Evolutionary conservation across 1,284 basidiomycete genomes (phyloP).

Genomic region (Cryptococcus sp.): DNA sequence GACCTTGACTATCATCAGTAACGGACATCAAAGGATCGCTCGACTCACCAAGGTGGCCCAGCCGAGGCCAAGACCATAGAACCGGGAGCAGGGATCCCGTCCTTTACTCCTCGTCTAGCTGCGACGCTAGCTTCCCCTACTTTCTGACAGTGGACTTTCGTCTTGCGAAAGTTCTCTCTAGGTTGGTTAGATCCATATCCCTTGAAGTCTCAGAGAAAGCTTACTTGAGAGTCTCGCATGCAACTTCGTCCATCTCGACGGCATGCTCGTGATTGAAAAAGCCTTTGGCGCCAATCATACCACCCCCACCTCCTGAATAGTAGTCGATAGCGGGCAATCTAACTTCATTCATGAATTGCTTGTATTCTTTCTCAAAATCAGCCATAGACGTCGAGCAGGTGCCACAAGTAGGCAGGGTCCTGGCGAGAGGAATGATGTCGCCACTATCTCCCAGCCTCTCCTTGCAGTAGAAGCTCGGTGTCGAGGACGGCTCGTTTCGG

Average conservation of each 20-base stretch:
- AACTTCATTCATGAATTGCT: not conserved
- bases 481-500: not conserved
- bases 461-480: not conserved
- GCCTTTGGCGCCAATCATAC: slow-evolving; percentile 12
- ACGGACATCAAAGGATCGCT: not conserved
- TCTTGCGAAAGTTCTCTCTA: slow-evolving; percentile 1
- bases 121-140: not conserved
- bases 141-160: not conserved
- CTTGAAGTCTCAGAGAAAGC: not conserved
- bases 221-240: slow-evolving; percentile 15
- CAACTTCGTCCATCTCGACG: slow-evolving; percentile 16
- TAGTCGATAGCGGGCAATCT: slow-evolving; percentile 19
- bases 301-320: slow-evolving; percentile 36
- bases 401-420: not conserved
- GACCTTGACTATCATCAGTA: slow-evolving; percentile 25
- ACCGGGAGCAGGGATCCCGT: not conserved
- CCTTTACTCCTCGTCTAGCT: not conserved
- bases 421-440: not conserved
- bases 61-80: slow-evolving; percentile 17
- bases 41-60: slow-evolving; percentile 29
- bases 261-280: slow-evolving; percentile 22
- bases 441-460: not conserved
- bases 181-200: not conserved
- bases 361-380: not conserved
- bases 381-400: not conserved